These are phyloP conservation scores for Effrenium voratum DNA, from an alignment of 73 alveolate genomes.

Conservation along the genomic window DNA sequence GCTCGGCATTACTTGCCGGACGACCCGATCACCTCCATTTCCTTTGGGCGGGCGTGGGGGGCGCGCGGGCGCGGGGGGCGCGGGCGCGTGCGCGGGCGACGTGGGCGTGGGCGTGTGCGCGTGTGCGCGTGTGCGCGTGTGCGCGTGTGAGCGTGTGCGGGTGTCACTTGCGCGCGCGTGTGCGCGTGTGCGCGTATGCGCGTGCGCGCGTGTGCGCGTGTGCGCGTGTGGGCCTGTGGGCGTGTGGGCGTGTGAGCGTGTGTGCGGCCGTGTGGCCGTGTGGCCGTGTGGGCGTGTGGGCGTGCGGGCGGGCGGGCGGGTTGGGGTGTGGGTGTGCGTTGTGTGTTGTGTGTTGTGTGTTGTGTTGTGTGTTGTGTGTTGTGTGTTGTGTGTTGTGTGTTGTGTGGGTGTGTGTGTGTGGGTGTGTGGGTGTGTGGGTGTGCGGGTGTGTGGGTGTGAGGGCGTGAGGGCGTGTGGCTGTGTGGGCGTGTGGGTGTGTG, in stretches of 20 bases:
- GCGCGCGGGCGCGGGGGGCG: not conserved
- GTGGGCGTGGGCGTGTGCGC: not conserved
- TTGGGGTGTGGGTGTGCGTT: no score
- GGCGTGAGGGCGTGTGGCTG: not conserved
- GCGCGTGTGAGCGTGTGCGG: not conserved
- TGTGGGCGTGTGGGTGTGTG: slow-evolving; percentile 33
- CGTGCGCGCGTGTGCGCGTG: slow-evolving; percentile 1
- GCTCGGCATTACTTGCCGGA: not conserved
- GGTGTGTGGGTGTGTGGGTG: slow-evolving; percentile 2
- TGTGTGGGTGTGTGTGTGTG: slow-evolving; percentile 22
- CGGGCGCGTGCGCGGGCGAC: not conserved
- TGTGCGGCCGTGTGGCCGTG: not conserved
- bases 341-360: no score
- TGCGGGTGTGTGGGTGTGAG: slow-evolving; percentile 4
- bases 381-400: no score
- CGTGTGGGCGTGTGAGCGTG: not conserved
- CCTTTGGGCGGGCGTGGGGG: not conserved
- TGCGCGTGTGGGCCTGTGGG: not conserved
- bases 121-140: slow-evolving; percentile 1
- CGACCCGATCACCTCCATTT: not conserved
- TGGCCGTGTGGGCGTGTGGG: not conserved
- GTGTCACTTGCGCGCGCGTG: not conserved
- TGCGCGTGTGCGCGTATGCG: not conserved
- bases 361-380: no score
- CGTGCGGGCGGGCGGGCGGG: not conserved